Percentiles rank a stretch among this genome's conserved stretches.
These are phyloP conservation scores for Groenewaldozyma auringiensis DNA, from an alignment of 1,139 yeast genomes.

Conservation along the genomic window DNA sequence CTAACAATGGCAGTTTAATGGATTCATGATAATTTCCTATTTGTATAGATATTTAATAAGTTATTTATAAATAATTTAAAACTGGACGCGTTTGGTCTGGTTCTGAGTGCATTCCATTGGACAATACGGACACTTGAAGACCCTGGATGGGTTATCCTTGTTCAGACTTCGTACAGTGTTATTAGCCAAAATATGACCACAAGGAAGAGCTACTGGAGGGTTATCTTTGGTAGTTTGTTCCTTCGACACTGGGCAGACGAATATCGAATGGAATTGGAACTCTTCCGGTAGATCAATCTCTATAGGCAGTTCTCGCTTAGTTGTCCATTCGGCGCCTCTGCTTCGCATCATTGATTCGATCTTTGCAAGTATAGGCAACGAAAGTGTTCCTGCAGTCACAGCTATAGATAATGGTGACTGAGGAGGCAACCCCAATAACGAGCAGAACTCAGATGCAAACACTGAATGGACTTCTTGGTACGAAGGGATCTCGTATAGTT, in stretches of 20 bases:
- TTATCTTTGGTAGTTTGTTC: conserved; percentile 62
- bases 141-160: conserved; percentile 28
- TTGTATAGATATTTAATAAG: background rate
- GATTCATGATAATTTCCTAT: conserved; percentile 2
- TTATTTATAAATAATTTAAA: conserved; percentile 13
- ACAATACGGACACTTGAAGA: conserved; percentile 63
- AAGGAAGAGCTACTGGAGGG: conserved; percentile 57
- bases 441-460: conserved; percentile 62
- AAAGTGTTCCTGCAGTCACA: conserved; percentile 60
- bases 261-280: conserved; percentile 67
- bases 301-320: conserved; percentile 51
- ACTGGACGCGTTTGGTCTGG: conserved; percentile 25
- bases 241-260: conserved; percentile 85
- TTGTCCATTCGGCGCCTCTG: conserved; percentile 50
- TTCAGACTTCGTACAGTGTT: conserved; percentile 40
- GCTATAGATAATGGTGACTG: conserved; percentile 67
- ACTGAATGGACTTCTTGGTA: conserved; percentile 44
- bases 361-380: conserved; percentile 66
- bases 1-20: background rate
- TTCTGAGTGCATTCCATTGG: conserved; percentile 37
- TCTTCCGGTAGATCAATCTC: conserved; percentile 48
- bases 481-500: conserved; percentile 23
- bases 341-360: conserved; percentile 45
- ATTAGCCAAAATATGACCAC: conserved; percentile 54
- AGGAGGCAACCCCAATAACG: conserved; percentile 52